A percentile compares a stretch with the other conserved stretches of the same genome.
Evolutionary conservation across 192 early-diverging fungal species (phyloP).

Genomic region (Rhizoclosmatium globosum): DNA sequence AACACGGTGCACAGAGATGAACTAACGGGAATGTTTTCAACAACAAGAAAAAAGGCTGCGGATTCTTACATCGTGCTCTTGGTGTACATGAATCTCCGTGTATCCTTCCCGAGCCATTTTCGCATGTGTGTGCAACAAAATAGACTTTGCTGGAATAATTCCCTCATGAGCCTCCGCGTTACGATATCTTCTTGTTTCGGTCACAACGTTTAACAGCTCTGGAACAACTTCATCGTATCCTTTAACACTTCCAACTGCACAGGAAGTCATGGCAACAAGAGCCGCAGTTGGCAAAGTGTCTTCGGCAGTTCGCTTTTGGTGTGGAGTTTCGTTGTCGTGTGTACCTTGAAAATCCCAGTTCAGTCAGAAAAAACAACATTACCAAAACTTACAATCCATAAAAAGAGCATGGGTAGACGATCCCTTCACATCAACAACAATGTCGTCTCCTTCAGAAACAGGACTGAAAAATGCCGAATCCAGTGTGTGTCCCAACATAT

Average conservation of each 20-base stretch:
- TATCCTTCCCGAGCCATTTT: slow-evolving; percentile 87
- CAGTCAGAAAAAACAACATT: not conserved
- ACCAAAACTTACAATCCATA: slow-evolving; percentile 81
- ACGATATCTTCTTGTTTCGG: slow-evolving; percentile 82
- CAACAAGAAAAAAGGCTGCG: not conserved
- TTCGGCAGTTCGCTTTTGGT: slow-evolving; percentile 86
- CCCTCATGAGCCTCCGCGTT: slow-evolving; percentile 65
- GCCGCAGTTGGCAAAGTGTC: slow-evolving; percentile 95
- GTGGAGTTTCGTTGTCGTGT: slow-evolving; percentile 97
- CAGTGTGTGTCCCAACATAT: slow-evolving; percentile 70
- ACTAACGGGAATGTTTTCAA: slow-evolving; percentile 52
- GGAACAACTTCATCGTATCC: slow-evolving; percentile 98
- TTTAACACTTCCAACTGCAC: slow-evolving; percentile 95
- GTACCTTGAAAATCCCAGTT: slow-evolving; percentile 54
- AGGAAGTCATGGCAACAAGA: slow-evolving; percentile 87
- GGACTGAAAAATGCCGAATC: slow-evolving; percentile 42
- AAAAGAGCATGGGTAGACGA: slow-evolving; percentile 92
- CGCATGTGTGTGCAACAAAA: slow-evolving; percentile 78
- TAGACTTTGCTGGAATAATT: slow-evolving; percentile 66
- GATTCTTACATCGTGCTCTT: slow-evolving; percentile 80
- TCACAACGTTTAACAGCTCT: slow-evolving; percentile 84
- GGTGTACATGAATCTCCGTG: slow-evolving; percentile 94
- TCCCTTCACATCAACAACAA: slow-evolving; percentile 78
- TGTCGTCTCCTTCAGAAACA: slow-evolving; percentile 49
- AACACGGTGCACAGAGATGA: slow-evolving; percentile 90